Evolutionary conservation across 108 stramenopile species (phyloP).

Genomic region (Chaetoceros tenuissimus): DNA sequence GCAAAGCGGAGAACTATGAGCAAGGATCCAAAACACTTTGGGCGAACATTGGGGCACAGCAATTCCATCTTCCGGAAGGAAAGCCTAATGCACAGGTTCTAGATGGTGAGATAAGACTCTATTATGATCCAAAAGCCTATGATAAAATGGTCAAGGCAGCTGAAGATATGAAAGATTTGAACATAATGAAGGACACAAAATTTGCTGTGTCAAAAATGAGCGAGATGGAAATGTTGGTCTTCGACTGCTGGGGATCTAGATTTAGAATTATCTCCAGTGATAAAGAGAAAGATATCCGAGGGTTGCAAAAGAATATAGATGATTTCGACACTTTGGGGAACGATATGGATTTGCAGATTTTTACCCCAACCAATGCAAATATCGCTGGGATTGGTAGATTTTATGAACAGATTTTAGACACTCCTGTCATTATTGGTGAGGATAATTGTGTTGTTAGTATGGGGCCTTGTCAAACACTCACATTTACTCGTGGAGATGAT

Average conservation of each 20-base stretch:
- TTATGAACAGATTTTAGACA: slow-evolving; percentile 40
- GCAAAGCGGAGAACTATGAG: no score
- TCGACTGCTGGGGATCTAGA: slow-evolving; percentile 52
- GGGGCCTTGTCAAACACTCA: slow-evolving; percentile 57
- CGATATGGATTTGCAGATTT: slow-evolving; percentile 41
- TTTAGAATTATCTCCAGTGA: slow-evolving; percentile 36
- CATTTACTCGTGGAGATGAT: slow-evolving; percentile 38
- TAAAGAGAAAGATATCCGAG: slow-evolving; percentile 27
- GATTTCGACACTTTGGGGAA: slow-evolving; percentile 26
- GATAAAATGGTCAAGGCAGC: no score
- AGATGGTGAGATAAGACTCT: no score
- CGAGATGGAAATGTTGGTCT: slow-evolving; percentile 28
- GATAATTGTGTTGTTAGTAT: slow-evolving; percentile 21
- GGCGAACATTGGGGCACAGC: no score
- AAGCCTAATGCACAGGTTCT: no score
- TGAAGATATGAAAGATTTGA: no score
- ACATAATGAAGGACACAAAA: slow-evolving; percentile 32
- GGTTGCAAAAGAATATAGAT: slow-evolving; percentile 24
- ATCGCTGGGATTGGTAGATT: slow-evolving; percentile 52
- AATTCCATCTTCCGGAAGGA: no score
- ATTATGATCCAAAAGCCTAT: no score
- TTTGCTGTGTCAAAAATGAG: slow-evolving; percentile 19
- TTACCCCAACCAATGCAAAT: slow-evolving; percentile 29
- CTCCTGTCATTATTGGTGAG: slow-evolving; percentile 17
- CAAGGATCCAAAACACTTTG: no score